Conservation (phyloP, 768 basidiomycete genomes). For the Trametopsis cervina region DNA sequence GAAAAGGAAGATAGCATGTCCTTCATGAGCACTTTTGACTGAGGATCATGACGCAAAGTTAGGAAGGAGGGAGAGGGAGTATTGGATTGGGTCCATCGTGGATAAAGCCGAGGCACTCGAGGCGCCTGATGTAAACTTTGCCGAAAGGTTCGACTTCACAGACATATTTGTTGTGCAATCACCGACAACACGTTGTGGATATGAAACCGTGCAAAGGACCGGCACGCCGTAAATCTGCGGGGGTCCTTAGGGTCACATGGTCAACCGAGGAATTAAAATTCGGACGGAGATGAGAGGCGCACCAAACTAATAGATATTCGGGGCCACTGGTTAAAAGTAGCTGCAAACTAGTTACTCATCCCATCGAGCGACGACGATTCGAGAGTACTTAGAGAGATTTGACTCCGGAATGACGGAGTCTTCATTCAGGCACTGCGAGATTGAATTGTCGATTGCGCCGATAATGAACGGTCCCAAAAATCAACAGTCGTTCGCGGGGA, state of each 20-base stretch:
- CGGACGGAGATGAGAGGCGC: neutral
- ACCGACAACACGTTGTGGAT: slow-evolving; percentile 8
- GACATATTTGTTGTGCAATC: neutral
- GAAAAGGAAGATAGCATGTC: slow-evolving; percentile 1
- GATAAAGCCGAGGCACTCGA: slow-evolving; percentile 5
- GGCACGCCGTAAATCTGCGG: slow-evolving; percentile 6
- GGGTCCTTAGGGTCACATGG: slow-evolving; percentile 8
- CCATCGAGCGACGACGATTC: neutral
- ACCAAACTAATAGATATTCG: neutral
- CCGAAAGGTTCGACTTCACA: slow-evolving; percentile 4
- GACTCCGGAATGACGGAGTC: neutral
- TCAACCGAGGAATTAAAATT: neutral
- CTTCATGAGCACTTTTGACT: slow-evolving; percentile 15
- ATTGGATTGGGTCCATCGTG: slow-evolving; percentile 5
- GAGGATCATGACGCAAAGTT: slow-evolving; percentile 17
- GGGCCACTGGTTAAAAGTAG: neutral
- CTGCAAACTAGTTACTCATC: neutral
- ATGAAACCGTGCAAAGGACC: slow-evolving; percentile 1
- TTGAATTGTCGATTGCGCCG: too few relatives aligned
- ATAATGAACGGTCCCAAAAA: too few relatives aligned
- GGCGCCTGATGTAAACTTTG: slow-evolving; percentile 6
- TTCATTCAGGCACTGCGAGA: too few relatives aligned
- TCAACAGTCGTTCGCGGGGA: too few relatives aligned
- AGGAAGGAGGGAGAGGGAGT: slow-evolving; percentile 13
- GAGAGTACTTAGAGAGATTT: neutral